phyloP scores from a whole-genome alignment of 495 filamentous ascomycete genomes.

The Penicillium roqueforti region DNA sequence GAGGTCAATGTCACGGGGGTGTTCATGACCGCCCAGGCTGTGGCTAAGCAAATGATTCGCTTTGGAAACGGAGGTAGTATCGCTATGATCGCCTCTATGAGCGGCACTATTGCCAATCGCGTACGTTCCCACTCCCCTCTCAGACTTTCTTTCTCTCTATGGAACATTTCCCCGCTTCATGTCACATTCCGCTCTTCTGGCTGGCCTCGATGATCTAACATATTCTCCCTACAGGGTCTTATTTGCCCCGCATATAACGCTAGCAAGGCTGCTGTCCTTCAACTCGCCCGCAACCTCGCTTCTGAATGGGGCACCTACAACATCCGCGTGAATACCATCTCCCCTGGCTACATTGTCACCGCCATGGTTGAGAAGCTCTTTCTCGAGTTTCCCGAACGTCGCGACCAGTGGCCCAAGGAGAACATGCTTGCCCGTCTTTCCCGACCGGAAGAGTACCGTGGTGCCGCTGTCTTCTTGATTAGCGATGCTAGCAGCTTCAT shows the following conservation, averaged over 20 bases:
- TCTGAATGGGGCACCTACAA: constrained; percentile 79
- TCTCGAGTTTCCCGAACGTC: constrained; percentile 67
- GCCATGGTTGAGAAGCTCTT: constrained; percentile 82
- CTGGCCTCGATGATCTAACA: not conserved
- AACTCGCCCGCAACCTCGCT: constrained; percentile 81
- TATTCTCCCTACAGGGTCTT: constrained; percentile 47
- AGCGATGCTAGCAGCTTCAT: constrained; percentile 86
- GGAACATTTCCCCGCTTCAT: not conserved
- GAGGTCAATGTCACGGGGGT: constrained; percentile 73
- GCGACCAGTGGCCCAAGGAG: constrained; percentile 73
- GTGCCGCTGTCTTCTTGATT: constrained; percentile 78
- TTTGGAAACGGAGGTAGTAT: constrained; percentile 70
- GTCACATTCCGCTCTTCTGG: not conserved
- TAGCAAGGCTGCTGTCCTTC: constrained; percentile 82
- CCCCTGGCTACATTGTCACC: constrained; percentile 93
- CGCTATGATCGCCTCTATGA: constrained; percentile 71
- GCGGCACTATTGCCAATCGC: constrained; percentile 63
- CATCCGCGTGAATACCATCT: constrained; percentile 94
- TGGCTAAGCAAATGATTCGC: constrained; percentile 71
- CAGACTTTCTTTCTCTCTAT: not conserved
- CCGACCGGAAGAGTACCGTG: constrained; percentile 73
- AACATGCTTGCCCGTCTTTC: constrained; percentile 87
- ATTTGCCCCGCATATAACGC: constrained; percentile 84
- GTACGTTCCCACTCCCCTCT: constrained; percentile 33
- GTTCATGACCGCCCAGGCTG: constrained; percentile 68